phyloP scores from a whole-genome alignment of 768 basidiomycete species.

The Suillus lakei region DNA sequence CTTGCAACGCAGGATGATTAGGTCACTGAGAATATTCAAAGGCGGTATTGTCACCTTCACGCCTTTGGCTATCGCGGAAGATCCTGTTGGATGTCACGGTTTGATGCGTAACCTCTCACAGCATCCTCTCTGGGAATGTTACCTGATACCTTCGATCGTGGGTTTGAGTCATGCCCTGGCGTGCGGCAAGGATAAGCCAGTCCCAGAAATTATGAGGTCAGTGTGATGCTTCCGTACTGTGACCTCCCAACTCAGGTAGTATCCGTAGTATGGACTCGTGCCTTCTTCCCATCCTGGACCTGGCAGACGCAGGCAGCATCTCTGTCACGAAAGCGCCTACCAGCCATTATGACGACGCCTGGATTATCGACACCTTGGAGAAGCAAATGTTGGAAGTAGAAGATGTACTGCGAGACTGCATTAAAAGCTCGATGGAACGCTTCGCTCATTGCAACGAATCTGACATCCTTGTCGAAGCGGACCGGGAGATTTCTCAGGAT shows the following conservation, averaged over 20 bases:
- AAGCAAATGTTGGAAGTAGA: constrained; percentile 26
- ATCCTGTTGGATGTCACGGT: constrained; percentile 52
- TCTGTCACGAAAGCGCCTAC: constrained; percentile 58
- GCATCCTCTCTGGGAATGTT: constrained; percentile 73
- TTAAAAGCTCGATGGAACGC: constrained; percentile 28
- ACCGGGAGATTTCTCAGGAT: constrained; percentile 52
- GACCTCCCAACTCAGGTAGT: constrained; percentile 7
- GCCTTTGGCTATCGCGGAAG: constrained; percentile 58
- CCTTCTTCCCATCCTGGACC: constrained; percentile 28
- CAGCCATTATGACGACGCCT: constrained; percentile 27
- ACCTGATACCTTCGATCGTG: constrained; percentile 66
- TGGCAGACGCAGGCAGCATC: constrained; percentile 57
- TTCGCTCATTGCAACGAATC: constrained; percentile 36
- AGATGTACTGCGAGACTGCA: constrained; percentile 46
- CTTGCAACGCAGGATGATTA: not conserved
- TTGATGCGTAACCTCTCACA: constrained; percentile 55
- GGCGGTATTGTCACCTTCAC: constrained; percentile 80
- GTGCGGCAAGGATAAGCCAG: constrained; percentile 7
- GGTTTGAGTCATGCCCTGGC: constrained; percentile 43
- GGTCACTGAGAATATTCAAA: constrained; percentile 29
- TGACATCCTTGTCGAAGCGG: constrained; percentile 41
- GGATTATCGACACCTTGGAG: constrained; percentile 11
- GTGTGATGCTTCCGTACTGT: not conserved
- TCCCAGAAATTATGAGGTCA: constrained; percentile 17
- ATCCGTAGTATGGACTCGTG: constrained; percentile 9